phyloP scores from a whole-genome alignment of 2,329 filamentous ascomycete species.

The Ceratocystis papillata region DNA sequence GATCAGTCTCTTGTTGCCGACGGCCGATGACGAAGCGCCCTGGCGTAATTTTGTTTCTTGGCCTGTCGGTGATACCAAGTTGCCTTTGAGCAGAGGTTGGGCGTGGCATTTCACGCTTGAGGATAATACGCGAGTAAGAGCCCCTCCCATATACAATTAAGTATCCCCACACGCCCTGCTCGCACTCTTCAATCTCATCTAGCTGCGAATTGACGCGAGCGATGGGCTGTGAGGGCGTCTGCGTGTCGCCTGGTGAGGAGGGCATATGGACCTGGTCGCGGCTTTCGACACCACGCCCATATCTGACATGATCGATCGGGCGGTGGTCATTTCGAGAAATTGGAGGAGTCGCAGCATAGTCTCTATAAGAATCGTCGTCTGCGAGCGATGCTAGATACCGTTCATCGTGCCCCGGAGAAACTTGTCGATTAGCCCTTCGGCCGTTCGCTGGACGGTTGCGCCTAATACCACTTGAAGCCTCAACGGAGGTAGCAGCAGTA shows the following conservation, averaged over 20 bases:
- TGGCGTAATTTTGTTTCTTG: constrained; percentile 31
- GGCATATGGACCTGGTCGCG: constrained; percentile 14
- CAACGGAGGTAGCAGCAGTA: background rate
- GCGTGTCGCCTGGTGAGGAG: constrained; percentile 17
- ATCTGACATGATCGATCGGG: background rate
- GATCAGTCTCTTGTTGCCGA: constrained; percentile 38
- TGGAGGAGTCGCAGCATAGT: constrained; percentile 12
- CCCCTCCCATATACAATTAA: constrained; percentile 69
- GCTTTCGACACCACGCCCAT: constrained; percentile 1
- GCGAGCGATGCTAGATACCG: background rate
- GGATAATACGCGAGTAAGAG: constrained; percentile 54
- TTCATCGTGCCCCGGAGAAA: background rate
- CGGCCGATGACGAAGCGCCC: constrained; percentile 22
- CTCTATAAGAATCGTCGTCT: background rate
- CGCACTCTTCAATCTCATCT: constrained; percentile 72
- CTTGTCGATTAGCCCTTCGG: background rate
- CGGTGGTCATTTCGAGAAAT: background rate
- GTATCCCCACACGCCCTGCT: constrained; percentile 92
- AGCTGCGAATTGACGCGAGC: constrained; percentile 34
- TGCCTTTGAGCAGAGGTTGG: constrained; percentile 30
- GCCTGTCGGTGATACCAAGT: constrained; percentile 33
- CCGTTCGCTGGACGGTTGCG: background rate
- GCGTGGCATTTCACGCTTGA: constrained; percentile 60
- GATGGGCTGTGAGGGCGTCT: constrained; percentile 17
- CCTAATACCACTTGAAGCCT: constrained; percentile 5